Percentiles rank a stretch among this genome's conserved stretches.
Evolutionary conservation across 148 eudicot species (phyloP).

Genomic region (Diospyros kaki): DNA sequence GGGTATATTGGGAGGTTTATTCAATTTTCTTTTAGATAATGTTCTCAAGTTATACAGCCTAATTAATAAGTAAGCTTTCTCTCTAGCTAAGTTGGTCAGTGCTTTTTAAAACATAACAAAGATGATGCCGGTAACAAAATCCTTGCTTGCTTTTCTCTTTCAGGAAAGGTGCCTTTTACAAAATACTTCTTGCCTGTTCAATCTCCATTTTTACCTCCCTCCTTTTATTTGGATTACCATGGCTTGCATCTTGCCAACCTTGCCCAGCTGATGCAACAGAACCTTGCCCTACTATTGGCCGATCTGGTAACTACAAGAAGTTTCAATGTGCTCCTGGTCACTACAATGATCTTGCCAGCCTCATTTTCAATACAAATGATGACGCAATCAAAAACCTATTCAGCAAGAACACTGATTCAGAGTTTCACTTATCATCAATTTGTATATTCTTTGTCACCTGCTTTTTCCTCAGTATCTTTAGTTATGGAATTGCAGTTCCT

Average conservation of each 20-base stretch:
- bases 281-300: constrained; percentile 86
- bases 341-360: constrained; percentile 93
- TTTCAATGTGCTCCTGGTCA: constrained; percentile 79
- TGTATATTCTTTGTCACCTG: constrained; percentile 67
- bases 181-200: constrained; percentile 62
- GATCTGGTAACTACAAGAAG: constrained; percentile 86
- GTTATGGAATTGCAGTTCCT: constrained; percentile 82
- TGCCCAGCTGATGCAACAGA: constrained; percentile 66
- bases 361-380: constrained; percentile 89
- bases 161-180: constrained; percentile 68
- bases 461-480: constrained; percentile 70
- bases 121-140: neutral
- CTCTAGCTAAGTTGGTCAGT: neutral
- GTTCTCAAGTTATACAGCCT: constrained; percentile 58
- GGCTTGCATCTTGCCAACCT: constrained; percentile 76
- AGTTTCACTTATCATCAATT: constrained; percentile 66
- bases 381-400: constrained; percentile 90
- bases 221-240: constrained; percentile 90
- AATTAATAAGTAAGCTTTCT: constrained; percentile 60
- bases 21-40: constrained; percentile 59
- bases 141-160: constrained; percentile 12
- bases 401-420: constrained; percentile 70
- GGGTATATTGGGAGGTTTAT: constrained; percentile 70
- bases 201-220: constrained; percentile 74
- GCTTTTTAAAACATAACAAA: neutral